Base-by-base conservation (phyloP, 2,329 filamentous ascomycete genomes). In the Exophiala mesophila region DNA sequence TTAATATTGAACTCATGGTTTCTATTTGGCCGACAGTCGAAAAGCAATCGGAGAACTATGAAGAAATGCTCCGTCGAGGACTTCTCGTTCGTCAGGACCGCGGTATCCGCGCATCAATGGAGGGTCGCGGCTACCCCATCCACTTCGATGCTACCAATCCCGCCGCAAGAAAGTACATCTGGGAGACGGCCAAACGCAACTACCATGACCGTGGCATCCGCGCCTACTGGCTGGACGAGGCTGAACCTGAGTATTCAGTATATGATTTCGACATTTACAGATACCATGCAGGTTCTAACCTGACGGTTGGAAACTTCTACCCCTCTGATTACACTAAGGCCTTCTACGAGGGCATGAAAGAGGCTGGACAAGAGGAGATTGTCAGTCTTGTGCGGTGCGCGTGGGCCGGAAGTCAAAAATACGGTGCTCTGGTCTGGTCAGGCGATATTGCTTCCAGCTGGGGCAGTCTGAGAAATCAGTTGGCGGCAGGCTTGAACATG, bases 21-120 rank as follows among this genome's bases (percentile, higher is more conserved):
- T 82, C 78, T 0, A 73, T 84, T 50, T 84, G 81, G 80, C 80
- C 80, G 0, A 83, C 78, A 0, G 78, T 83, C 1, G 77, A 83
- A 37, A 69, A 67, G 9, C 55, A 59, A 1, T 78, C 73, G 0
- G 74, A 78, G 31, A 81, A 81, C 57, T 83, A 73, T 54, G 52
- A 67, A 0, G 74, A 82, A 49, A 82, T 83, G 77, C 60, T 80
- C 0, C 74, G 77, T 39, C 66, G 68, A 7, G 80, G 80, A 0
- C 68, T 74, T 3, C 69, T 84, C 1, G 77, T 83, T 46, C 72
- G 77, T 0, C 68, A 66, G 4, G 80, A 83, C 46, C 70, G 78
- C 4, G 80, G 80, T 1, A 62, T 78, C 17, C 69, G 77, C 0
- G 70, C 71, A 1, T 71, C 68, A 1, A 74, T 82, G 69, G 73